Conservation (phyloP, 2,329 filamentous ascomycete species). For the Colletotrichum sp. region DNA sequence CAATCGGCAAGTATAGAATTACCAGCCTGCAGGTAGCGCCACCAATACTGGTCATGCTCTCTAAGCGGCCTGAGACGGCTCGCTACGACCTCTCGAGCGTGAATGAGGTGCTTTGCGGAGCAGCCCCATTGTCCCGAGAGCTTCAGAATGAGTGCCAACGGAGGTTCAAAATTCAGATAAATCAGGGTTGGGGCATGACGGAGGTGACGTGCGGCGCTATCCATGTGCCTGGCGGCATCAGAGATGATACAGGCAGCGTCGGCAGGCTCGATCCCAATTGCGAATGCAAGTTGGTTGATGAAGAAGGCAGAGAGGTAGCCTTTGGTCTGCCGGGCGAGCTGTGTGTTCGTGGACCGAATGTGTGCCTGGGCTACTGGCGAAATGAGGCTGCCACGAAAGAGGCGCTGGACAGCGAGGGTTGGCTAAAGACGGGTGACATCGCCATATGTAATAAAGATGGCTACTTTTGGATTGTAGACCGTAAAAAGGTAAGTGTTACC, state of each 20-base stretch:
- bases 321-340: slow-evolving; percentile 58
- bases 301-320: slow-evolving; percentile 54
- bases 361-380: slow-evolving; percentile 64
- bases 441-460: slow-evolving; percentile 51
- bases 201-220: slow-evolving; percentile 51
- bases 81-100: slow-evolving; percentile 59
- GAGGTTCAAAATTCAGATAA: slow-evolving; percentile 41
- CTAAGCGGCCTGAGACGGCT: slow-evolving; percentile 58
- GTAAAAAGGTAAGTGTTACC: slow-evolving; percentile 48
- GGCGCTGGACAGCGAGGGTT: slow-evolving; percentile 54
- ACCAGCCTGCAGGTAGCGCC: slow-evolving; percentile 60
- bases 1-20: slow-evolving; percentile 56
- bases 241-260: slow-evolving; percentile 49
- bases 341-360: slow-evolving; percentile 58
- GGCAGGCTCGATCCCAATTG: slow-evolving; percentile 59
- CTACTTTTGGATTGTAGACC: slow-evolving; percentile 49
- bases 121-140: slow-evolving; percentile 53
- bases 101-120: slow-evolving; percentile 52
- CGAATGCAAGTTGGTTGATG: slow-evolving; percentile 58
- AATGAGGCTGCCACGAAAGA: slow-evolving; percentile 60
- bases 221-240: slow-evolving; percentile 43
- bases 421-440: slow-evolving; percentile 65
- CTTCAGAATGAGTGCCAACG: slow-evolving; percentile 51
- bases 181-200: slow-evolving; percentile 68
- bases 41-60: slow-evolving; percentile 63